phyloP scores from a whole-genome alignment of 495 filamentous ascomycete genomes.

The Tetracladium setigerum region DNA sequence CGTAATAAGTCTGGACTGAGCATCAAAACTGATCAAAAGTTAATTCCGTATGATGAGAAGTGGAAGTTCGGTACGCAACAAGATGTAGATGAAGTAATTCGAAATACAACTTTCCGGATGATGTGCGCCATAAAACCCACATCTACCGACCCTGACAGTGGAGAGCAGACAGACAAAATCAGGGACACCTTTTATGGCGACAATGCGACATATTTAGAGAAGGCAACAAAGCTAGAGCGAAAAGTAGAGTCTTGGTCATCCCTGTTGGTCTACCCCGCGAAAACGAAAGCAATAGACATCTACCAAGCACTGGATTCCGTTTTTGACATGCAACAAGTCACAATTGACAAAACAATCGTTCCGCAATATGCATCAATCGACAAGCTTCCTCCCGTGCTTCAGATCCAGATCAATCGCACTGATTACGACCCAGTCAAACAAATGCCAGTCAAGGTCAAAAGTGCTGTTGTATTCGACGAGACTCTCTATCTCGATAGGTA shows the following conservation, averaged over 20 bases:
- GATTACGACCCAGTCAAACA: conserved; percentile 56
- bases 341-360: conserved; percentile 52
- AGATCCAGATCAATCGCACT: conserved; percentile 80
- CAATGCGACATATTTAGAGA: conserved; percentile 16
- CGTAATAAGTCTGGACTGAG: conserved; percentile 20
- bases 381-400: conserved; percentile 71
- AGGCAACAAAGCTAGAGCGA: conserved; percentile 9
- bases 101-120: conserved; percentile 82
- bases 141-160: conserved; percentile 44
- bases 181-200: conserved; percentile 47
- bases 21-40: conserved; percentile 16
- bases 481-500: conserved; percentile 85
- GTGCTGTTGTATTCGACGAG: conserved; percentile 67
- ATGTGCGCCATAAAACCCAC: conserved; percentile 74
- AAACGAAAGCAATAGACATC: conserved; percentile 47
- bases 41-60: conserved; percentile 37
- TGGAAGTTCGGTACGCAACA: conserved; percentile 62
- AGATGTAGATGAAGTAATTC: conserved; percentile 93
- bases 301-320: conserved; percentile 78
- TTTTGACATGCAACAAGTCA: conserved; percentile 69
- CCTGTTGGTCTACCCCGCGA: conserved; percentile 34
- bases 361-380: conserved; percentile 71
- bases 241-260: conserved; percentile 21
- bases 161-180: conserved; percentile 73
- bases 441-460: conserved; percentile 63